These are phyloP conservation scores for Rhizopogon salebrosus DNA, from an alignment of 768 basidiomycete species.

Conservation along the genomic window DNA sequence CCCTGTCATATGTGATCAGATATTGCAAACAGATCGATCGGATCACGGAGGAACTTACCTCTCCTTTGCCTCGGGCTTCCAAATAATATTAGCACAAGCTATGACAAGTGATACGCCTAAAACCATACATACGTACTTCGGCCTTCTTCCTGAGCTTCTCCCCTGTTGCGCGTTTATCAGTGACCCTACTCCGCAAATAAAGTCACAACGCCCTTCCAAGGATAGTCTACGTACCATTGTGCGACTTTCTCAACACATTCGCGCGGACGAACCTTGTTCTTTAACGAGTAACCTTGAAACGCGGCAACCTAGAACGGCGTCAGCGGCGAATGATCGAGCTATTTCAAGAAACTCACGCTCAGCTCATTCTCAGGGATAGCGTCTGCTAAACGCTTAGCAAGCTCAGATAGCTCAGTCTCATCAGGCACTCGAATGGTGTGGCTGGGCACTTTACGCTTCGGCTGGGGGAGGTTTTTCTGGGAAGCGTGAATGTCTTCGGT, in stretches of 20 bases:
- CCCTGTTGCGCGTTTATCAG: constrained; percentile 76
- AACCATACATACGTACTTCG: constrained; percentile 38
- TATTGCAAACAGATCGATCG: background rate
- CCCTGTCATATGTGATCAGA: constrained; percentile 2
- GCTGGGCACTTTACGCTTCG: constrained; percentile 55
- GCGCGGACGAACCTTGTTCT: constrained; percentile 86
- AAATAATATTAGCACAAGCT: constrained; percentile 2
- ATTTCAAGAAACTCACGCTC: constrained; percentile 50
- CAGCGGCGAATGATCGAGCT: background rate
- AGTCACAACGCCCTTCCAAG: constrained; percentile 6
- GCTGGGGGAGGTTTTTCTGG: constrained; percentile 60
- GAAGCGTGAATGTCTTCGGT: constrained; percentile 46
- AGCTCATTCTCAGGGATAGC: constrained; percentile 84
- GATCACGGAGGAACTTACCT: constrained; percentile 31
- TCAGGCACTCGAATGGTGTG: constrained; percentile 64
- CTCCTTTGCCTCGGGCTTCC: constrained; percentile 80
- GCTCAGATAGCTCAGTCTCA: constrained; percentile 69
- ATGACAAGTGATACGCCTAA: background rate
- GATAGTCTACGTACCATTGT: constrained; percentile 48
- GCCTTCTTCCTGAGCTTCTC: constrained; percentile 78
- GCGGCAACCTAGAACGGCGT: constrained; percentile 56
- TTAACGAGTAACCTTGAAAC: constrained; percentile 81
- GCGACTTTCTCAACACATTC: constrained; percentile 79
- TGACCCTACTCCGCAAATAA: constrained; percentile 34
- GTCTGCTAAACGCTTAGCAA: constrained; percentile 79